Conservation (phyloP, 106 monocot species). For the Posidonia australis region DNA sequence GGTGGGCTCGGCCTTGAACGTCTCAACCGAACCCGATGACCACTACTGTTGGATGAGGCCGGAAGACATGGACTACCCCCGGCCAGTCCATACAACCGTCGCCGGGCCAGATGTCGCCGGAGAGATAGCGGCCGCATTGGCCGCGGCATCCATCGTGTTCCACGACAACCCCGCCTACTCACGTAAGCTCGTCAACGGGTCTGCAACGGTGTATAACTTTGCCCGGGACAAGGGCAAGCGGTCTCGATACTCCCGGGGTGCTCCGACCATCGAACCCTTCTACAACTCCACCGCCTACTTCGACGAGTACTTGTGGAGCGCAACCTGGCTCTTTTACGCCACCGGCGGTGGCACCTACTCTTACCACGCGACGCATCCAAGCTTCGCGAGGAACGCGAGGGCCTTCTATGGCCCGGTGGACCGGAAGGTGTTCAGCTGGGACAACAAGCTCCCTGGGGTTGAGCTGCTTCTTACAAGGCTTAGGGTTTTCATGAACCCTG, state of each 20-base stretch:
- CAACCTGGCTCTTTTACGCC: slow-evolving; percentile 76
- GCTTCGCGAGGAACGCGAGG: slow-evolving; percentile 40
- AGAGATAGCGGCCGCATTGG: slow-evolving; percentile 66
- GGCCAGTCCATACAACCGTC: slow-evolving; percentile 11
- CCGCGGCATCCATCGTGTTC: slow-evolving; percentile 75
- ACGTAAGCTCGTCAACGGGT: slow-evolving; percentile 42
- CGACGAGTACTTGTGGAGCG: slow-evolving; percentile 83
- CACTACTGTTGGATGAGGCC: slow-evolving; percentile 82
- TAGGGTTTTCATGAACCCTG: slow-evolving; percentile 63
- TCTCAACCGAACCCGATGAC: slow-evolving; percentile 39
- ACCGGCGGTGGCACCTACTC: slow-evolving; percentile 51
- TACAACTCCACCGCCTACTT: slow-evolving; percentile 81
- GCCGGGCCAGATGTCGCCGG: slow-evolving; percentile 50
- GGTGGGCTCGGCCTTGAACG: slow-evolving; percentile 44
- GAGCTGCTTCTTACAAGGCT: slow-evolving; percentile 52
- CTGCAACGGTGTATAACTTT: slow-evolving; percentile 42
- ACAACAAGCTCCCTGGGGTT: slow-evolving; percentile 73
- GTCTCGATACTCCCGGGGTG: slow-evolving; percentile 23
- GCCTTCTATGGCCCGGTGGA: slow-evolving; percentile 27
- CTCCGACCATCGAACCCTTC: slow-evolving; percentile 25
- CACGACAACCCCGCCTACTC: slow-evolving; percentile 50
- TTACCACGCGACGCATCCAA: slow-evolving; percentile 30
- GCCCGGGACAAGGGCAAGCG: slow-evolving; percentile 22
- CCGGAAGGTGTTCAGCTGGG: slow-evolving; percentile 63
- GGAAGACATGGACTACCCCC: slow-evolving; percentile 65